Base-by-base conservation (phyloP, 2,329 filamentous ascomycete species). In the Macrophomina tecta region DNA sequence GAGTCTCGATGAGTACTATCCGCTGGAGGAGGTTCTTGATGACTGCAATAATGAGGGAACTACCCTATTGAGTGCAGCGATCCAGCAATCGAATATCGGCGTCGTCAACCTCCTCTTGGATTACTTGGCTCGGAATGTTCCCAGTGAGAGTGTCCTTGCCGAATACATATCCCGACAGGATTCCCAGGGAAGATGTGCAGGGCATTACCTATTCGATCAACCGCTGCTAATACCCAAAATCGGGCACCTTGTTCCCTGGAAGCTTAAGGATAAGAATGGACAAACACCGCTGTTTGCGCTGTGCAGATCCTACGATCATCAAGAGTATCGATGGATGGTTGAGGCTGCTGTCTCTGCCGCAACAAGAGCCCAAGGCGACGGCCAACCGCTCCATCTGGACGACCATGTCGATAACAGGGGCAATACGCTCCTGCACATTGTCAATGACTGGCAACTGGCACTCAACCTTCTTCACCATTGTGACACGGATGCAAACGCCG, bases 261-360 rank as follows among this genome's bases (percentile, higher is more conserved):
- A 89, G 67, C 88, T 96, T 77, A 93, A 90, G 71, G 95, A 99
- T 78, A 96, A 93, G 77, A 97, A 98, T 75, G 95, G 95, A 0
- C 95, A 98, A 79, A 99, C 96, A n/a, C 96, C 95, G 1, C 82
- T 99, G 8, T 98, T 99, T 77, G 95, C 95, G 1, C 84, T 98
- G 0, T 98, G 94, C 77, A 89, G 95, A 72, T 98, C 93, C 0
- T 99, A 99, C 74, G 95, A 99, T 75, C 93, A 99, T 77, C 85
- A 89, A 1, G 86, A 94, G 71, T 99, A 99, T 78, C 87, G 88
- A 64, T 82, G 85, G 55, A 98, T 99, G 95, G 92, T 99, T 0
- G 89, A 91, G 70, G 87, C 89, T 68, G 95, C 91, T 4, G 82
- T 99, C 45, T 84, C 88, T 38, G 88, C 91, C 52, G 93, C 95